Evolutionary conservation across 2,329 filamentous ascomycete genomes (phyloP), one percentile per base, ranked within the genome.

Genomic region (Fusarium gaditjirri): DNA sequence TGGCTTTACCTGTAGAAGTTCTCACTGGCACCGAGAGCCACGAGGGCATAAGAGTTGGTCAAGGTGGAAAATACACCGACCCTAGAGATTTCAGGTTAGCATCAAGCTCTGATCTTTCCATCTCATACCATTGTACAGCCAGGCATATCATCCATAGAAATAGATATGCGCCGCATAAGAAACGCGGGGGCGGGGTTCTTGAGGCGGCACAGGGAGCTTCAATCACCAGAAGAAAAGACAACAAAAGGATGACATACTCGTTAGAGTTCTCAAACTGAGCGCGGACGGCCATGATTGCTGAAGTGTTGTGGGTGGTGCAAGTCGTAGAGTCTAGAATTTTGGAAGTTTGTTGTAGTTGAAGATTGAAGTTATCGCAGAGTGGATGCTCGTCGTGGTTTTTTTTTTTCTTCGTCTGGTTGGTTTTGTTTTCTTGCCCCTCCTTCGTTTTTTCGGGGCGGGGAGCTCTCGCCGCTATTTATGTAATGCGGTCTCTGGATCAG

Each of bases 61-160:
- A 99, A 92, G 70, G 94, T 97, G 69, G 95, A 86, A 84, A 99
- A 99, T 81, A 98, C 96, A 82, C 96, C 96, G 81, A 99, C 93
- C 86, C 95, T 98, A 79, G 36, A 41, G 31, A 63, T 31, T 27
- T 1, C 31, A 56, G 23, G 61, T 77, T 39, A 77, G 72, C 19
- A 57, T 16, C 13, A 36, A 17, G 13, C 25, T 27, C 21, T 49
- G 19, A n/a, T 41, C 14, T 50, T 61, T 29, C 10, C 21, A 29
- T 54, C 35, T 35, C 25, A 33, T 29, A 31, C 25, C 35, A 39
- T 27, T 39, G 38, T 33, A 33, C 17, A 54, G 27, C n/a, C 31
- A 35, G 53, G 33, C 33, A 38, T 43, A 54, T 54, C 43, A 35
- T 44, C 39, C 50, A 57, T 19, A 29, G n/a, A 43, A 41, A 41